phyloP scores from a whole-genome alignment of 257 asterid genomes.

The Voacanga thouarsii region DNA sequence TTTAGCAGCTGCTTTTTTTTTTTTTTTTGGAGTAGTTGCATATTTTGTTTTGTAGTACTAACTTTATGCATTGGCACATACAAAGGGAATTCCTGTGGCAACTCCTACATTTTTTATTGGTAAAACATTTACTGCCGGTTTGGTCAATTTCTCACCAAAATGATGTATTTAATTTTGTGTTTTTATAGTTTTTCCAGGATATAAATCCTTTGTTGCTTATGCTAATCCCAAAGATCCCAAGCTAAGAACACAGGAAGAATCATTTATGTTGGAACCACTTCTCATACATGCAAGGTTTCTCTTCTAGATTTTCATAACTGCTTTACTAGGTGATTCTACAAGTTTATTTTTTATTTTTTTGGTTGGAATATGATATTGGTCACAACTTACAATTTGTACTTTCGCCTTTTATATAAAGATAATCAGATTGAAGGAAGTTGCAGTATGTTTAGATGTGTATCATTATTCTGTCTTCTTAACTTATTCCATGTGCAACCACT shows the following conservation, averaged over 20 bases:
- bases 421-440: neutral
- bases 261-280: constrained; percentile 88
- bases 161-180: neutral
- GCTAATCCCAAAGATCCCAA: constrained; percentile 75
- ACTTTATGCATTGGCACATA: constrained; percentile 82
- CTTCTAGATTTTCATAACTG: constrained; percentile 5
- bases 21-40: too few relatives aligned
- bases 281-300: constrained; percentile 81
- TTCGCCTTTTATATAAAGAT: neutral
- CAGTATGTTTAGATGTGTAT: neutral
- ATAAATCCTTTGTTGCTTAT: constrained; percentile 20
- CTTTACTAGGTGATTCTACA: constrained; percentile 2
- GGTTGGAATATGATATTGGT: neutral
- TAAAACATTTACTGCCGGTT: constrained; percentile 19
- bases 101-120: constrained; percentile 83
- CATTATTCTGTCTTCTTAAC: neutral
- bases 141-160: neutral
- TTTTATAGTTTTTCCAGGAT: neutral
- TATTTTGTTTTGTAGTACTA: too few relatives aligned
- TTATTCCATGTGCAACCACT: neutral
- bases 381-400: neutral
- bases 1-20: too few relatives aligned
- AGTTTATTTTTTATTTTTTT: neutral
- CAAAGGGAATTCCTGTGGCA: constrained; percentile 77
- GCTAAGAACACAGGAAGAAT: constrained; percentile 73